phyloP scores from a whole-genome alignment of 305 asterid genomes.

The Fraxinus velutina region DNA sequence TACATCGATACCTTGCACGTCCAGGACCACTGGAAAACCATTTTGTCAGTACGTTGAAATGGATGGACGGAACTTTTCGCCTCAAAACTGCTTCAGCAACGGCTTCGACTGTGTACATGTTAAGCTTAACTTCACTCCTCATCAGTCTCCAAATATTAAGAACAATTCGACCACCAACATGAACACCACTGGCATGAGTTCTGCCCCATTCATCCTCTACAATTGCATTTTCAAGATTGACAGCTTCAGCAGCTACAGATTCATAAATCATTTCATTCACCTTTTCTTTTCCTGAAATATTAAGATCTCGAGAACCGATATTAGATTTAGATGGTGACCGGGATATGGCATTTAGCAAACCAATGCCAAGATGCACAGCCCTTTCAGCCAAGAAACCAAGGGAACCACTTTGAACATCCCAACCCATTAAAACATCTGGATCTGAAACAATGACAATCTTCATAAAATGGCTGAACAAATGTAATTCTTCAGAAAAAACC shows the following conservation, averaged over 20 bases:
- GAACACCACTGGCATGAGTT: constrained; percentile 96
- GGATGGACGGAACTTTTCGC: constrained; percentile 73
- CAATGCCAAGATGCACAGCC: constrained; percentile 83
- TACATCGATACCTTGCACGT: constrained; percentile 70
- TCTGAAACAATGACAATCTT: constrained; percentile 56
- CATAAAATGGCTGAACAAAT: constrained; percentile 53
- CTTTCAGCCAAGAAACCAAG: constrained; percentile 97
- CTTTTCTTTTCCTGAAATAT: constrained; percentile 37
- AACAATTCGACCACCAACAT: constrained; percentile 93
- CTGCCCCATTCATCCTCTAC: constrained; percentile 99
- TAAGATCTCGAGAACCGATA: constrained; percentile 40
- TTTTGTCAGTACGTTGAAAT: constrained; percentile 61
- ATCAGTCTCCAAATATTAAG: constrained; percentile 92
- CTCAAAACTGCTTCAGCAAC: constrained; percentile 88
- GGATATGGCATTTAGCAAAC: constrained; percentile 72
- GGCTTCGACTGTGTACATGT: constrained; percentile 77
- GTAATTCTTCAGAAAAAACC: constrained; percentile 58
- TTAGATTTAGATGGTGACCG: constrained; percentile 55
- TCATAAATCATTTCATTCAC: constrained; percentile 43
- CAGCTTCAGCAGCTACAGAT: constrained; percentile 41
- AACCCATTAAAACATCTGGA: constrained; percentile 90
- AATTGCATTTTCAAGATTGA: constrained; percentile 46
- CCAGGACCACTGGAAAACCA: constrained; percentile 96
- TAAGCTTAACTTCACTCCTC: constrained; percentile 89
- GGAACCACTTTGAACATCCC: constrained; percentile 97